Evolutionary conservation across 345 rosid genomes (phyloP).

Genomic region (Murraya paniculata): DNA sequence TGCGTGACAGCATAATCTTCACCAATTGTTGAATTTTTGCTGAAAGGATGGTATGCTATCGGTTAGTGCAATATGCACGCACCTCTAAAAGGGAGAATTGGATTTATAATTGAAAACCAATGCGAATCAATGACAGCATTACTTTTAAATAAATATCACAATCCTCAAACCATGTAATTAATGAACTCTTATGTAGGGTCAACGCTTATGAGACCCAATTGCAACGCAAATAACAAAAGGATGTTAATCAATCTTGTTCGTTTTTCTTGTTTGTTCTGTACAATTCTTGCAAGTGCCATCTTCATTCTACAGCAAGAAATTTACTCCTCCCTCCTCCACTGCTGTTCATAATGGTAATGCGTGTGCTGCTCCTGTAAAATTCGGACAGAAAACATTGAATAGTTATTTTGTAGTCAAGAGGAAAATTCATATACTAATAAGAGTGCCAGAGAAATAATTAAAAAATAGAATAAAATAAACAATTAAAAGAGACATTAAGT

Average conservation of each 20-base stretch:
- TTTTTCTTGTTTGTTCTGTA: not conserved
- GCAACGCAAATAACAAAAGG: not conserved
- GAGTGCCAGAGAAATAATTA: not conserved
- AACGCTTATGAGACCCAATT: not conserved
- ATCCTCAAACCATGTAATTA: not conserved
- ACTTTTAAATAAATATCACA: not conserved
- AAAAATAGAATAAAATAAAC: too few species aligned
- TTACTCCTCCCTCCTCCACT: not conserved
- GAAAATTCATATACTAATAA: not conserved
- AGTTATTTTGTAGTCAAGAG: not conserved
- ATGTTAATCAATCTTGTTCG: too few species aligned
- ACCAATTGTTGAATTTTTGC: not conserved
- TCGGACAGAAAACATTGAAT: not conserved
- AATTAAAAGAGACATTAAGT: not conserved
- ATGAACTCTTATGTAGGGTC: not conserved
- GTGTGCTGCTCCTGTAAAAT: not conserved
- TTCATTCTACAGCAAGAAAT: not conserved
- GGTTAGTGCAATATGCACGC: not conserved
- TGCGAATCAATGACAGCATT: not conserved
- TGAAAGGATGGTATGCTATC: not conserved
- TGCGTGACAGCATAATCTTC: constrained; percentile 5
- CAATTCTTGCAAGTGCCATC: not conserved
- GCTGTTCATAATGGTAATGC: not conserved
- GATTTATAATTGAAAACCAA: not conserved
- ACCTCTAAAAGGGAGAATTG: not conserved